Conservation (phyloP, 2,329 filamentous ascomycete genomes). For the Aspergillus sergii region DNA sequence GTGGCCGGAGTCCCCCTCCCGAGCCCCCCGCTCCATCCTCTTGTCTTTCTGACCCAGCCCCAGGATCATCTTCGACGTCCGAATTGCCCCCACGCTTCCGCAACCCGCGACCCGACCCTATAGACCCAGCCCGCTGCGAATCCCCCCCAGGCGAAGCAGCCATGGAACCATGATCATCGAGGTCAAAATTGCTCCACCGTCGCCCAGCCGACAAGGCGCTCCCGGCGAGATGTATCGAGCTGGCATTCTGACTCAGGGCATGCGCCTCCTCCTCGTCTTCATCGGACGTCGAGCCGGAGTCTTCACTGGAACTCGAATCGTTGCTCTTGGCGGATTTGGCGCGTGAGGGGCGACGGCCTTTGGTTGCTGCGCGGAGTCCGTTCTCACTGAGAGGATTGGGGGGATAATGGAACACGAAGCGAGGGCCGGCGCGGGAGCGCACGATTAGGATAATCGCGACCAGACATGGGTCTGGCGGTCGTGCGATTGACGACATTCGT, state of each 20-base stretch:
- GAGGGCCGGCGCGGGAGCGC: constrained; percentile 75
- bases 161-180: constrained; percentile 32
- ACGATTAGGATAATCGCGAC: constrained; percentile 75
- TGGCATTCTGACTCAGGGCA: constrained; percentile 14
- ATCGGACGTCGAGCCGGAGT: constrained; percentile 41
- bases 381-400: constrained; percentile 52
- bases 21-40: constrained; percentile 25
- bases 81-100: constrained; percentile 34
- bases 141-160: constrained; percentile 34
- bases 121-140: constrained; percentile 34
- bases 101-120: constrained; percentile 35
- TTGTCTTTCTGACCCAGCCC: constrained; percentile 30
- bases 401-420: constrained; percentile 88
- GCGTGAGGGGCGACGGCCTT: constrained; percentile 37
- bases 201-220: constrained; percentile 27
- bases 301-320: constrained; percentile 44
- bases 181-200: constrained; percentile 36
- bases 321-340: constrained; percentile 36
- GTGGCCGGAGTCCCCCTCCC: constrained; percentile 27
- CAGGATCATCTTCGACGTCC: constrained; percentile 37
- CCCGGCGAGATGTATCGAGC: constrained; percentile 22
- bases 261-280: constrained; percentile 42
- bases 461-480: constrained; percentile 58
- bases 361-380: constrained; percentile 37
- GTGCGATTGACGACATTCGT: constrained; percentile 49